These are phyloP conservation scores for Neurospora sp. DNA, from an alignment of 2,329 filamentous ascomycete species.

Conservation along the genomic window DNA sequence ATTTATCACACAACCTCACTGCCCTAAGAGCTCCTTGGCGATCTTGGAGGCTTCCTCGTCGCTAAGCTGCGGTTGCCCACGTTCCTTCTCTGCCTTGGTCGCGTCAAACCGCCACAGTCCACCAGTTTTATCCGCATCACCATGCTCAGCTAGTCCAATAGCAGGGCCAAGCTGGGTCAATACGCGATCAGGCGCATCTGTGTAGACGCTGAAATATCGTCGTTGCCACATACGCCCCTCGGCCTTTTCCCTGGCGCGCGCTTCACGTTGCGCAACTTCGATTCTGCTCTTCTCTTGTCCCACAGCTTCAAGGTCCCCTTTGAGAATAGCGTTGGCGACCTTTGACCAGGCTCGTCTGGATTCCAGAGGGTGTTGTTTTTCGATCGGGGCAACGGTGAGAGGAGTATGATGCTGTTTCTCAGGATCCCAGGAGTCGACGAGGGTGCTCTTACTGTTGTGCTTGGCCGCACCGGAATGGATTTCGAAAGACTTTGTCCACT, in stretches of 20 bases:
- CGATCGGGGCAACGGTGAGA: slow-evolving; percentile 61
- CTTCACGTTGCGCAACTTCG: slow-evolving; percentile 74
- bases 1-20: slow-evolving; percentile 14
- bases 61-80: slow-evolving; percentile 19
- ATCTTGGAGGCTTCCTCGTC: slow-evolving; percentile 26
- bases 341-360: slow-evolving; percentile 80
- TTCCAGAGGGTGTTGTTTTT: slow-evolving; percentile 78
- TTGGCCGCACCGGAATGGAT: slow-evolving; percentile 58
- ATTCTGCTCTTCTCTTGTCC: slow-evolving; percentile 76
- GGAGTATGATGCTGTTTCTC: slow-evolving; percentile 49
- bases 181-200: slow-evolving; percentile 32
- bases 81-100: slow-evolving; percentile 33
- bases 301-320: slow-evolving; percentile 76
- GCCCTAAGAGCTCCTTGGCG: slow-evolving; percentile 25
- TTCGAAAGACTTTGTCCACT: slow-evolving; percentile 79
- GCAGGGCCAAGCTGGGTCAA: slow-evolving; percentile 34
- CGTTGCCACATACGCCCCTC: slow-evolving; percentile 72
- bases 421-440: slow-evolving; percentile 54
- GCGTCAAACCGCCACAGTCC: slow-evolving; percentile 49
- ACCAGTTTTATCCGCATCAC: slow-evolving; percentile 51
- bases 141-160: slow-evolving; percentile 38
- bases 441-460: slow-evolving; percentile 34
- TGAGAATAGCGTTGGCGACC: slow-evolving; percentile 70
- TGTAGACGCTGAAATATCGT: slow-evolving; percentile 62
- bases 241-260: slow-evolving; percentile 62